Evolutionary conservation across 1,284 basidiomycete genomes (phyloP), one percentile per base, ranked within the genome.

Genomic region (Ustilago lituana): DNA sequence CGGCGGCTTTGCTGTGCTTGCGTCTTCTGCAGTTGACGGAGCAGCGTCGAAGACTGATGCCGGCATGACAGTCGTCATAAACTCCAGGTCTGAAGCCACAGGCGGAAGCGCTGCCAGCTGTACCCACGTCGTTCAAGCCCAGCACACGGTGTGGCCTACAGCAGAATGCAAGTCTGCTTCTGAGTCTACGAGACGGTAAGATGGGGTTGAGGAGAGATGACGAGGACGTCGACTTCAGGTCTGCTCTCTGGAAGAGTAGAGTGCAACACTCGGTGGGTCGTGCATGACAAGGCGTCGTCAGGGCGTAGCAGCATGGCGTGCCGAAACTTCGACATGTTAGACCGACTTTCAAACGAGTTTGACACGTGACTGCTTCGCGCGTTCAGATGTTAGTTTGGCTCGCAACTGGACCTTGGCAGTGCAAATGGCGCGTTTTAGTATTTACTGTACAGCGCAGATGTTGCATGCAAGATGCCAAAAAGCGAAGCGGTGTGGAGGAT

Each of bases 321-420:
- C n/a, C 27, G n/a, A 38, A 53, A 29, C 26, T 26, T 32, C 3
- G 14, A 3, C 1, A 17, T 36, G 61, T 64, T 64, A 64, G 39
- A 50, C 29, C n/a, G n/a, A n/a, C n/a, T n/a, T n/a, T n/a, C n/a
- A n/a, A n/a, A n/a, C n/a, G n/a, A n/a, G n/a, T n/a, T n/a, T n/a
- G 1, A 12, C 62, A 65, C 62, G 62, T 65, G 62, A 59, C 56
- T 20, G 22, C 8, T 19, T 32, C 51, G 44, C 62, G 56, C 55
- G 40, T 37, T 32, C 22, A 19, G 45, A 32, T 53, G 44, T 54
- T 46, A 36, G 50, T 36, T 47, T 41, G n/a, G 38, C n/a, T n/a
- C n/a, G n/a, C n/a, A n/a, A n/a, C n/a, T n/a, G n/a, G n/a, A n/a
- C n/a, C n/a, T n/a, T n/a, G n/a, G n/a, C n/a, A n/a, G n/a, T n/a